These are phyloP conservation scores for Penicillium sp. DNA, from an alignment of 2,329 filamentous ascomycete genomes.

Conservation along the genomic window DNA sequence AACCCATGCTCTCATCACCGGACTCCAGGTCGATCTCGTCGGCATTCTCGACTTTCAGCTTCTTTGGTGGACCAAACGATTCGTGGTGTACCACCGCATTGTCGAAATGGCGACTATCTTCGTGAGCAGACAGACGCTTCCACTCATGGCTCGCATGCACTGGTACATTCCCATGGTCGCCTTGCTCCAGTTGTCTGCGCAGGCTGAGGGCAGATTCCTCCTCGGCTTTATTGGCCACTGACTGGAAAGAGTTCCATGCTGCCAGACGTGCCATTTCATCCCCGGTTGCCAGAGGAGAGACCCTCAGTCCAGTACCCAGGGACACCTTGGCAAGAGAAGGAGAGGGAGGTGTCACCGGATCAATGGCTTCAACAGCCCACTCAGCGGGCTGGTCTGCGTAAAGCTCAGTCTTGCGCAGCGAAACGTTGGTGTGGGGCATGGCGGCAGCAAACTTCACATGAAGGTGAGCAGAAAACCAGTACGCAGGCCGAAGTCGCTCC, in stretches of 20 bases:
- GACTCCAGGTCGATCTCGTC: conserved; percentile 45
- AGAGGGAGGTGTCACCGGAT: background rate
- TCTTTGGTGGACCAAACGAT: background rate
- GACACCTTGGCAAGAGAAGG: background rate
- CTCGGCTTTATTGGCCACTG: background rate
- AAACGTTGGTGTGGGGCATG: conserved; percentile 42
- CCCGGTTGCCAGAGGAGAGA: background rate
- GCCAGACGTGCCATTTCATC: background rate
- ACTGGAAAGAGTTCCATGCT: background rate
- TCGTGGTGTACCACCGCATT: background rate
- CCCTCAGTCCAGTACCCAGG: background rate
- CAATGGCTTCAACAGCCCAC: conserved; percentile 2
- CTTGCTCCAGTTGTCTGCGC: background rate
- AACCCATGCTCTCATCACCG: no score
- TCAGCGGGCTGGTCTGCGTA: conserved; percentile 2
- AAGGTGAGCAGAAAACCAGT: conserved; percentile 93
- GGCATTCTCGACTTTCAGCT: conserved; percentile 53
- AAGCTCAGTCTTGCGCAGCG: background rate
- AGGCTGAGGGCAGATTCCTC: background rate
- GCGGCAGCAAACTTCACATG: conserved; percentile 78
- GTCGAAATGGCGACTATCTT: background rate
- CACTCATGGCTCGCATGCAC: background rate
- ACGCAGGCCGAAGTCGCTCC: conserved; percentile 70
- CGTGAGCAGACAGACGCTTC: background rate
- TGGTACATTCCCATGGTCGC: background rate